Percentiles rank a stretch among this genome's conserved stretches.
Evolutionary conservation across 2,329 filamentous ascomycete genomes (phyloP).

Genomic region (Penicillium sp.): DNA sequence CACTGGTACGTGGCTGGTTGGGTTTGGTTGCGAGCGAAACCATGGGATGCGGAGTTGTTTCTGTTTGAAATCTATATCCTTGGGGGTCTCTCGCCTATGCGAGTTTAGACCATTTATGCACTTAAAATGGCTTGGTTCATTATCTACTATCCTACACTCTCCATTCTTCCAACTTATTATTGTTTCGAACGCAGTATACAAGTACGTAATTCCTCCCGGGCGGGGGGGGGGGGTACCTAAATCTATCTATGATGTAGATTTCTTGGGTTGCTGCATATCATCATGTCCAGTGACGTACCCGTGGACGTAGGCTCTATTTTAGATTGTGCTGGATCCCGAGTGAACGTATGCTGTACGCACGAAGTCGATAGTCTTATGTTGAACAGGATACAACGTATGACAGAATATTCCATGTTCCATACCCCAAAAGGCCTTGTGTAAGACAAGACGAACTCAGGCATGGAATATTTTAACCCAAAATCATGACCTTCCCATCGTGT

Average conservation of each 20-base stretch:
- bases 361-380: too few species aligned
- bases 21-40: slow-evolving; percentile 35
- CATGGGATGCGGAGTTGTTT: slow-evolving; percentile 44
- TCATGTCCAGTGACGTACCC: slow-evolving; percentile 17
- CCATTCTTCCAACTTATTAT: slow-evolving; percentile 7
- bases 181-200: not conserved
- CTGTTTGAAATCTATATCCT: slow-evolving; percentile 32
- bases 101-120: slow-evolving; percentile 35
- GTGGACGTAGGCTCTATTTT: not conserved
- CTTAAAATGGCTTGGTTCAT: slow-evolving; percentile 28
- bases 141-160: slow-evolving; percentile 13
- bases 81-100: slow-evolving; percentile 32
- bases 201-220: too few species aligned
- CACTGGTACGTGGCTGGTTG: slow-evolving; percentile 34
- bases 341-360: not conserved
- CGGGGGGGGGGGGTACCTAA: too few species aligned
- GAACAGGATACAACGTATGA: too few species aligned
- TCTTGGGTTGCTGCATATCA: slow-evolving; percentile 16
- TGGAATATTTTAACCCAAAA: not conserved
- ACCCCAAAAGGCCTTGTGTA: not conserved
- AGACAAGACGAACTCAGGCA: not conserved
- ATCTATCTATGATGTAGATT: not conserved
- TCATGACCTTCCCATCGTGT: not conserved
- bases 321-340: not conserved
- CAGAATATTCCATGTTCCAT: too few species aligned